Evolutionary conservation across 2,329 filamentous ascomycete genomes (phyloP), one percentile per base, ranked within the genome.

Genomic region (Colletotrichum sp.): DNA sequence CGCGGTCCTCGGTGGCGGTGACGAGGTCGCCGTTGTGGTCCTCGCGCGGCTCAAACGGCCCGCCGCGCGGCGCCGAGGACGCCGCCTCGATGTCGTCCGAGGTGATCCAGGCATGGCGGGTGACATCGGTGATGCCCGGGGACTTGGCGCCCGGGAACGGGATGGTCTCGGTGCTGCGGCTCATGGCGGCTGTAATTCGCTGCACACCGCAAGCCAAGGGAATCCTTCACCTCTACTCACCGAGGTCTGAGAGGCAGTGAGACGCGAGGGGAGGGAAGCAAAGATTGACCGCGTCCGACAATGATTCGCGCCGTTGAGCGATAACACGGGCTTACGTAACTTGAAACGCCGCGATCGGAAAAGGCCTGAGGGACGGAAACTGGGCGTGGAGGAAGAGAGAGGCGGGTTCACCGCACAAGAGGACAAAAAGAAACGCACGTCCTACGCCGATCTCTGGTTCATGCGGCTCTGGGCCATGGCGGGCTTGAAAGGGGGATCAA

Each of bases 1-100:
- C 83, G 69, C 85, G 85, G 68, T 86, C 83, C 80, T 92, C 90
- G 77, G 83, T 80, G 54, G 81, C 79, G 1, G 86, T 87, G 68
- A 87, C 83, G 63, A 90, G 81, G 75, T 89, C 86, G 73, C 84
- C 84, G 58, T 84, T 81, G 74, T 82, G 78, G 29, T 76, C 74
- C 34, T 72, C 71, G 43, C 64, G 71, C 15, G 62, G 71, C 68
- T 73, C 71, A 6, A 73, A 73, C 18, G 62, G 71, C 16, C 71
- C 71, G 62, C 71, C 38, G 55, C 62, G 71, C 18, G 31, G 38
- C 16, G 21, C 15, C 1, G 66, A 18, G 43, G 62, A 69, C 55
- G 68, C 43, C n/a, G 43, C 62, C 62, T 73, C 71, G 57, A 73
- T n/a, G 55, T 73, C 71, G 33, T 73, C 71, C 33, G 71, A 67